Conservation (phyloP, 1,284 basidiomycete genomes). For the Cryptococcus sp. region DNA sequence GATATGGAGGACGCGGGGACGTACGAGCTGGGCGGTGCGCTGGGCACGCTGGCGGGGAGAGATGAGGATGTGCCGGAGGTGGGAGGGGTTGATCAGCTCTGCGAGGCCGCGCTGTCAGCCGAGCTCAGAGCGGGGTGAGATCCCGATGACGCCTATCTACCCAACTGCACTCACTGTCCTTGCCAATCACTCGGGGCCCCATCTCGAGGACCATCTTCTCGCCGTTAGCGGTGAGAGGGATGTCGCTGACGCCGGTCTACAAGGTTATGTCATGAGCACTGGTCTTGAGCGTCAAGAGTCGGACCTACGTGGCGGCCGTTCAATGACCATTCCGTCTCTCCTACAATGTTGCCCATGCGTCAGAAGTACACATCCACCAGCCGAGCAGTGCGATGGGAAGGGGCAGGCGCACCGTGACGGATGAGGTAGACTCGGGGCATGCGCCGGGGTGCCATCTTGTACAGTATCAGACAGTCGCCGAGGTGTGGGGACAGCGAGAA, state of each 20-base stretch:
- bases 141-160: background rate
- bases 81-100: conserved; percentile 76
- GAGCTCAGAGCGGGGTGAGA: background rate
- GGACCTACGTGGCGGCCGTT: conserved; percentile 75
- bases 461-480: background rate
- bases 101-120: background rate
- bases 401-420: conserved; percentile 37
- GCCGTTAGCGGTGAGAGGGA: conserved; percentile 79
- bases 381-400: background rate
- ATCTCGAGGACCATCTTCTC: conserved; percentile 66
- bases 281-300: background rate
- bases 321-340: conserved; percentile 91
- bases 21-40: conserved; percentile 69
- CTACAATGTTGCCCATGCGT: conserved; percentile 48
- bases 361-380: background rate
- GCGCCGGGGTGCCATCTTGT: conserved; percentile 19
- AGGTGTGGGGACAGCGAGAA: background rate
- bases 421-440: conserved; percentile 52
- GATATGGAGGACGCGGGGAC: conserved; percentile 4
- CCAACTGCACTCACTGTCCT: conserved; percentile 60
- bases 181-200: conserved; percentile 66
- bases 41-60: conserved; percentile 82
- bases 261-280: background rate
- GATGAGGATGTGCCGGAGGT: conserved; percentile 71
- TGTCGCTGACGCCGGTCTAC: conserved; percentile 82